Evolutionary conservation across 1,284 basidiomycete species (phyloP).

Genomic region (Sanguinoderma infundibulare): DNA sequence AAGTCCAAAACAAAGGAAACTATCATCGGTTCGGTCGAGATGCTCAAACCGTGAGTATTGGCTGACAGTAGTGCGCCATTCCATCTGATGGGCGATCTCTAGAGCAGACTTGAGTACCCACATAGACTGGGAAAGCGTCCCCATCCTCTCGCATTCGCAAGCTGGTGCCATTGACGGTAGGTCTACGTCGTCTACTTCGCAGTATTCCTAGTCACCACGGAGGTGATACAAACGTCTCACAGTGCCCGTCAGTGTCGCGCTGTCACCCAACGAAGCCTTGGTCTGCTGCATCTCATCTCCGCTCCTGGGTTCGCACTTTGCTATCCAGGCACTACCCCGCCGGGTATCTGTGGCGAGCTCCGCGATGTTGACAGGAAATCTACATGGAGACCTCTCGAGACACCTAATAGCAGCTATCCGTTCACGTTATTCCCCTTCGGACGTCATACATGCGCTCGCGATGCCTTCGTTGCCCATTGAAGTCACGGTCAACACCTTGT

Average conservation of each 20-base stretch:
- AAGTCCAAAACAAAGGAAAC: constrained; percentile 43
- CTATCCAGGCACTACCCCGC: constrained; percentile 55
- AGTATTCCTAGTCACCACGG: background rate
- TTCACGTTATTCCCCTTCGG: constrained; percentile 50
- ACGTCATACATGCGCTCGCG: constrained; percentile 57
- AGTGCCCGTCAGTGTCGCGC: constrained; percentile 54
- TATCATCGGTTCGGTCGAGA: constrained; percentile 51
- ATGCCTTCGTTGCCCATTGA: constrained; percentile 42
- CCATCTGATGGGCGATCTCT: background rate
- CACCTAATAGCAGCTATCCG: constrained; percentile 49
- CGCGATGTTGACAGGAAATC: constrained; percentile 11
- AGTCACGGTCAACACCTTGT: constrained; percentile 48
- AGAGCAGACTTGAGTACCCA: constrained; percentile 61
- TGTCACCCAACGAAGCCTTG: constrained; percentile 63
- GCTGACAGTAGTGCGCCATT: background rate
- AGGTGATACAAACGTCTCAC: constrained; percentile 2
- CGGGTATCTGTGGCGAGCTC: constrained; percentile 15
- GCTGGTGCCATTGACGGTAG: constrained; percentile 41
- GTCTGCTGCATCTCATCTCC: constrained; percentile 54
- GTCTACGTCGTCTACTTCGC: background rate
- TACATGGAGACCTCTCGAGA: constrained; percentile 24
- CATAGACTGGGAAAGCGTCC: constrained; percentile 51
- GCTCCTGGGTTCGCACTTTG: constrained; percentile 41
- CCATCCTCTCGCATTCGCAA: constrained; percentile 47
- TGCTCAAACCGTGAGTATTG: constrained; percentile 56